A percentile compares a stretch with the other conserved stretches of the same genome.
These are phyloP conservation scores for Colletotrichum melonis DNA, from an alignment of 2,329 filamentous ascomycete species.

Conservation along the genomic window DNA sequence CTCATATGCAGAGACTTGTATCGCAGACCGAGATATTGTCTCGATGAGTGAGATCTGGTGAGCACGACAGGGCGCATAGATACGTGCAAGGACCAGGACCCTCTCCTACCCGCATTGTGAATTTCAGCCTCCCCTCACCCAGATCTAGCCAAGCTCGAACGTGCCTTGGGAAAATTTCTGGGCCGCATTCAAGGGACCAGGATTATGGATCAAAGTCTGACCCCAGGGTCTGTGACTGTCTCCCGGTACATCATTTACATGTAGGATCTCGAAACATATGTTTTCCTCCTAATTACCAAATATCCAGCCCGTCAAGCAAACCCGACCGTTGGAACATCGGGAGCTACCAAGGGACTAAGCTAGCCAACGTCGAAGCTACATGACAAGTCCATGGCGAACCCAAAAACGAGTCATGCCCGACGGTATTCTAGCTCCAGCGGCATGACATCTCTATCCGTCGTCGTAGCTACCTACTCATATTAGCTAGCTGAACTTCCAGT, in stretches of 20 bases:
- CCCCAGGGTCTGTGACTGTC: no score
- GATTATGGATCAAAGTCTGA: no score
- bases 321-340: background rate
- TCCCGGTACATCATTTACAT: no score
- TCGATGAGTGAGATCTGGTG: background rate
- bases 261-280: no score
- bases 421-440: no score
- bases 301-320: background rate
- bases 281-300: no score
- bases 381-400: background rate
- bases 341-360: background rate
- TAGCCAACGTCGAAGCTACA: background rate
- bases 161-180: no score
- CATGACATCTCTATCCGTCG: no score
- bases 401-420: background rate
- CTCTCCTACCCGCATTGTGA: background rate
- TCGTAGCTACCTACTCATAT: no score
- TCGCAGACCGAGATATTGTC: background rate
- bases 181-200: no score
- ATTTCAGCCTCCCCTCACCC: background rate
- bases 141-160: no score
- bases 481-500: no score
- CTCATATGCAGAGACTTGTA: background rate
- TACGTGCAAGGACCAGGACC: constrained; percentile 8
- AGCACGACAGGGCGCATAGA: constrained; percentile 12